Evolutionary conservation across 306 rosid species (phyloP), one percentile per base, ranked within the genome.

Genomic region (Albizia julibrissin): DNA sequence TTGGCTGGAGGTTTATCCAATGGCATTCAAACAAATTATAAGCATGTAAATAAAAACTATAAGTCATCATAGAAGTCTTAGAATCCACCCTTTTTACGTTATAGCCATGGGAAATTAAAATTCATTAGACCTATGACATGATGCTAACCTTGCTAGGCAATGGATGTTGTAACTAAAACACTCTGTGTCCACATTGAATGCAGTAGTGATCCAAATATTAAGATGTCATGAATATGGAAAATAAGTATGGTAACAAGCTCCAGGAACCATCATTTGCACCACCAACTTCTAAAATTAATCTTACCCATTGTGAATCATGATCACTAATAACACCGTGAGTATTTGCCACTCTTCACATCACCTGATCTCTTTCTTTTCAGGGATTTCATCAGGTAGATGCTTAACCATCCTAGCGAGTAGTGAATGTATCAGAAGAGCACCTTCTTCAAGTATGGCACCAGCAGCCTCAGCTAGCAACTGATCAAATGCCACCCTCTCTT

Each of bases 201-300:
- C 98, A 0, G 99, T 92, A 68, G 92, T 89, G 78, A 85, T 83
- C 99, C 99, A 95, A 81, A 95, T 87, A 86, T 83, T 93, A 80
- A n/a, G 98, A 93, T 65, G 94, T 93, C 98, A 95, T 93, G 86
- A 95, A 93, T 77, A 96, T 89, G 74, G 98, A 89, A 91, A 95
- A 95, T 79, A 95, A 87, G 87, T 95, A 95, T 1, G 98, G 98
- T 84, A 95, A 85, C 88, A 95, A 89, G 89, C 92, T 91, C 99
- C 99, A 95, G 13, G 99, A 95, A 75, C 98, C 96, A 81, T 95
- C 97, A 83, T 90, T 92, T 82, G 99, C 99, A 87, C 98, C 92
- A 43, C 98, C 97, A 40, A 91, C 97, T 82, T 93, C 97, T 78
- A 95, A 93, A 85, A 95, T 91, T 75, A 95, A 90, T 87, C 90